These are phyloP conservation scores for Chytridium lagenaria DNA, from an alignment of 371 early-diverging fungal genomes.

Conservation along the genomic window DNA sequence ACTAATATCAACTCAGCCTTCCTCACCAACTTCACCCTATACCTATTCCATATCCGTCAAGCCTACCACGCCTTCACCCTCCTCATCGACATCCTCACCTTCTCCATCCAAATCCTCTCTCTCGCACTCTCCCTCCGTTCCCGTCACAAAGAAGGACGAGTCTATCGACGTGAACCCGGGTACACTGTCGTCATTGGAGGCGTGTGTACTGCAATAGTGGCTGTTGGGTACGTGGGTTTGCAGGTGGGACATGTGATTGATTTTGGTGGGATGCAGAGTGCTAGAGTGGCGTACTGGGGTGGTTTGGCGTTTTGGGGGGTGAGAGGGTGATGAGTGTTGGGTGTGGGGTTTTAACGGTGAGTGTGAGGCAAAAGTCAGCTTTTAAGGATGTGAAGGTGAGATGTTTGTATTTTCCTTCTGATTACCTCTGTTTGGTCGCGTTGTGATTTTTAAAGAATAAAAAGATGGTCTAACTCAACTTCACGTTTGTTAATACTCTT, in stretches of 20 bases:
- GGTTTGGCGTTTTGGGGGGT: background rate
- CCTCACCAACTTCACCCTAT: too few relatives aligned
- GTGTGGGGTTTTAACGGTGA: background rate
- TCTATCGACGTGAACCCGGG: background rate
- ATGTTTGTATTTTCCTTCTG: too few relatives aligned
- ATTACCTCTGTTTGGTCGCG: too few relatives aligned
- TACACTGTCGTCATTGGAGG: too few relatives aligned
- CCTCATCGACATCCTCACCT: background rate
- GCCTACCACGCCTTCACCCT: background rate
- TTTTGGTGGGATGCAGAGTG: too few relatives aligned
- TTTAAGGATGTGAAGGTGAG: background rate
- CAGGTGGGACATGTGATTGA: background rate
- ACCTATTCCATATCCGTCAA: background rate
- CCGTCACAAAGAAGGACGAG: background rate
- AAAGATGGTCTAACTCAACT: too few relatives aligned
- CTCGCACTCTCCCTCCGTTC: background rate
- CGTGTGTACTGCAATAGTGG: too few relatives aligned
- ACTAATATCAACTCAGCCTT: background rate
- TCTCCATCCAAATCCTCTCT: background rate
- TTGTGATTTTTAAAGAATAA: too few relatives aligned
- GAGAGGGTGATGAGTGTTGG: background rate
- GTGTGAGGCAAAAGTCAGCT: background rate
- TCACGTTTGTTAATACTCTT: background rate
- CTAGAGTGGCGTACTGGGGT: background rate
- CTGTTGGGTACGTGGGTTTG: background rate